Base-by-base conservation (phyloP, 2,329 filamentous ascomycete species). In the Beauveria sp. region DNA sequence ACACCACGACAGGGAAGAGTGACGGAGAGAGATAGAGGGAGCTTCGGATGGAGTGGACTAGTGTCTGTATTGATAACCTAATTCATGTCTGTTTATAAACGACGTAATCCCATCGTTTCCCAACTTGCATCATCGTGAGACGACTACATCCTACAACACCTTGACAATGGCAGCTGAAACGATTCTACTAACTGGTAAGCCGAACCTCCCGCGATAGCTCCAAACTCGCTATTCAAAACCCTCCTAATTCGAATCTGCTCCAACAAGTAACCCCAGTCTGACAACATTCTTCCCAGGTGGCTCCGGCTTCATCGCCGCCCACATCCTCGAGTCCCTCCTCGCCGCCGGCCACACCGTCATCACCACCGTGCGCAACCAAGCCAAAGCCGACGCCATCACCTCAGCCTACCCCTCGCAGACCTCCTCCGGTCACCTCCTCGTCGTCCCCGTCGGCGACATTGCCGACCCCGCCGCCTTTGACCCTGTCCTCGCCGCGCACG, bases 371-470 rank as follows among this genome's bases (percentile, higher is more conserved):
- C 79, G 83, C 51, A 78, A 76, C 51, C 76, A 83, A 64, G 75
- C 77, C 52, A 85, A 85, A 69, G 82, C 82, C 20, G 66, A 75
- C 50, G 77, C 76, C 66, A 80, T 86, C 64, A 77, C 78, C 52
- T 73, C 75, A 57, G 78, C 81, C 10, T 77, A 83, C 69, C 69
- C 68, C 34, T 38, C 62, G 75, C 77, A 16, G 50, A 49, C 42
- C 34, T 28, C 59, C 28, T 40, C 50, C 12, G 26, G 20, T 2
- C 75, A 76, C 38, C 79, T 86, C 20, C 68, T 74, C 38, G 75
- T 82, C 14, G 76, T 72, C 61, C 86, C 95, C 67, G 90, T 96
- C 26, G 84, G 88, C 20, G 91, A 96, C 70, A 89, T 96, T 66
- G 89, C 90, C 3, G 74, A 86, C 69, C 81, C 85, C 49, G 81